Evolutionary conservation across 164 flowering plant genomes (phyloP).

Genomic region (Pachysandra terminalis): DNA sequence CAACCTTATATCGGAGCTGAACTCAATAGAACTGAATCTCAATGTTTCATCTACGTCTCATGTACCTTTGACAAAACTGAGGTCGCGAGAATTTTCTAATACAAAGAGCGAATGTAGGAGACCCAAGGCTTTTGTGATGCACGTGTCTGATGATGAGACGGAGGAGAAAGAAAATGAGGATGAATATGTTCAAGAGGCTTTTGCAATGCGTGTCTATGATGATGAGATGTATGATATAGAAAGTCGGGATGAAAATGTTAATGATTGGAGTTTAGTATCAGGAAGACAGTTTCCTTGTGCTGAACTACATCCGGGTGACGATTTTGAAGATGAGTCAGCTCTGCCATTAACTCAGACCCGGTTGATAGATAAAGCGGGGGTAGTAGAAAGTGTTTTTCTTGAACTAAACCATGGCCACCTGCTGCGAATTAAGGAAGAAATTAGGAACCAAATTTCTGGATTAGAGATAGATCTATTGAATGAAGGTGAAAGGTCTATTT

Average conservation of each 20-base stretch:
- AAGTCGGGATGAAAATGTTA: slow-evolving; percentile 22
- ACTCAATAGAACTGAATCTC: slow-evolving; percentile 38
- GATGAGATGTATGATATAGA: slow-evolving; percentile 31
- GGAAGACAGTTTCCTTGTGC: slow-evolving; percentile 46
- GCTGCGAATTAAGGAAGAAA: slow-evolving; percentile 53
- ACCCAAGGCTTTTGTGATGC: slow-evolving; percentile 38
- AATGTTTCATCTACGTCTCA: slow-evolving; percentile 22
- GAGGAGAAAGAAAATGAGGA: slow-evolving; percentile 27
- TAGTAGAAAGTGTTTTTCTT: slow-evolving; percentile 46
- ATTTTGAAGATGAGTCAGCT: slow-evolving; percentile 37
- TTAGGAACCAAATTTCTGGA: slow-evolving; percentile 47
- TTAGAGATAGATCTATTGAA: slow-evolving; percentile 47
- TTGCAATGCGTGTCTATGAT: slow-evolving; percentile 40
- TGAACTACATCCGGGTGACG: slow-evolving; percentile 48
- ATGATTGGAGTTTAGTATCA: neutral
- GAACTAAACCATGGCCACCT: slow-evolving; percentile 49
- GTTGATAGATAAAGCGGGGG: slow-evolving; percentile 45
- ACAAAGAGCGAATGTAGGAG: slow-evolving; percentile 7
- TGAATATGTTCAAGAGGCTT: slow-evolving; percentile 26
- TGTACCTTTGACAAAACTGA: slow-evolving; percentile 30
- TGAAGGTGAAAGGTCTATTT: slow-evolving; percentile 41
- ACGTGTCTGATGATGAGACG: slow-evolving; percentile 30
- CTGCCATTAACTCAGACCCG: slow-evolving; percentile 20
- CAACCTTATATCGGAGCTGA: slow-evolving; percentile 47
- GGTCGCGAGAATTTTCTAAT: slow-evolving; percentile 18